Base-by-base conservation (phyloP, 1,139 yeast genomes). In the Lodderomyces metapsilosis region DNA sequence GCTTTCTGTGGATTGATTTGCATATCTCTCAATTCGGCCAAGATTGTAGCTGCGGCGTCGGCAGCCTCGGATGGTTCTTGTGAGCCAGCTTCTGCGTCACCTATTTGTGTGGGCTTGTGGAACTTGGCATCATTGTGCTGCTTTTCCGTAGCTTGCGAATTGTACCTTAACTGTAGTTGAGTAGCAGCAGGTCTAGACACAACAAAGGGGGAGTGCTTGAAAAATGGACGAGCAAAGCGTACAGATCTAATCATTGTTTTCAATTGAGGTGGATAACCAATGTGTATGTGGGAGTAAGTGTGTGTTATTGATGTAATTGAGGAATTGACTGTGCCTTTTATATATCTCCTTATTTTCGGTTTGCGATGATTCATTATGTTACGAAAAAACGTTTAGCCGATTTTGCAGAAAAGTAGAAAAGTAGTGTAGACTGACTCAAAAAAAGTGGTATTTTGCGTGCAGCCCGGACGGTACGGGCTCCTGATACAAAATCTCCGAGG, bases 11-110 rank as follows among this genome's bases (percentile, higher is more conserved):
- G 75, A 21, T 47, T 44, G 24, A 44, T 56, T 49, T 61, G 67
- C 39, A 52, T 42, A 49, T 72, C 76, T 30, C 57, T 53, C 43
- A 60, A 59, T 48, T 82, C 88, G 1, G 85, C 78, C 43, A 80
- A 54, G 13, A 81, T 71, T 4, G 88, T 80, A 18, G 87, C 78
- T 3, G 83, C 69, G 18, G 87, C 87, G 57, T 82, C 88, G 9
- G 86, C 86, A 3, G 85, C 84, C 39, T 77, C 80, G 7, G 78
- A 69, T 2, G 82, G 72, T 37, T 63, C 63, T 32, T 54, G 54
- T 2, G 75, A 68, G 2, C 69, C 75, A 6, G 72, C 71, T 15
- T 15, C 32, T 6, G 32, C 32, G 15, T 28, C 32, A 15, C 32
- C 18, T 6, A 18, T 5, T 5, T 43, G 39, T 46, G 69, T 74